Evolutionary conservation across 2,329 filamentous ascomycete genomes (phyloP).

Genomic region (Epichloe aotearoae): DNA sequence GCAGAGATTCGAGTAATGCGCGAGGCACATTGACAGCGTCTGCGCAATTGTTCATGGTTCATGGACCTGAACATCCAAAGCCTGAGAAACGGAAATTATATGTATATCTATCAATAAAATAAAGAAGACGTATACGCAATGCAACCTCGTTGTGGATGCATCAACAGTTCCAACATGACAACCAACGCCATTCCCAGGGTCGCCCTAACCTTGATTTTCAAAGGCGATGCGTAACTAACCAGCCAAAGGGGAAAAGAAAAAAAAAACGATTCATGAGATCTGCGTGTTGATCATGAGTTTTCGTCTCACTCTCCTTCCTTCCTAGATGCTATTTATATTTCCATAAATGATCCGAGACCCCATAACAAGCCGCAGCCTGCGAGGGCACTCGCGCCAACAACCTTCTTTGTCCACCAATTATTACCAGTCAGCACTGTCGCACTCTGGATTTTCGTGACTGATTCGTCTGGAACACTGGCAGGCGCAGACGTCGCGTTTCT

Average conservation of each 20-base stretch:
- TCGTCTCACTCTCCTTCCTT: not conserved
- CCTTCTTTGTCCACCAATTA: slow-evolving; percentile 54
- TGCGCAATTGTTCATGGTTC: too few relatives aligned
- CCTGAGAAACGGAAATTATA: too few relatives aligned
- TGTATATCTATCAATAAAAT: not conserved
- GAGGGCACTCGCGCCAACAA: slow-evolving; percentile 46
- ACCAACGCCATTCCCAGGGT: not conserved
- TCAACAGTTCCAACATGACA: not conserved
- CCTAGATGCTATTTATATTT: slow-evolving; percentile 7
- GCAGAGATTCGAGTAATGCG: too few relatives aligned
- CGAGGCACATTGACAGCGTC: too few relatives aligned
- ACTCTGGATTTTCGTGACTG: slow-evolving; percentile 18
- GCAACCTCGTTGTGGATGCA: not conserved
- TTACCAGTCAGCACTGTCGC: slow-evolving; percentile 51
- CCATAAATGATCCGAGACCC: slow-evolving; percentile 42
- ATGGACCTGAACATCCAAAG: too few relatives aligned
- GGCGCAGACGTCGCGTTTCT: slow-evolving; percentile 15
- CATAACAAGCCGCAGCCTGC: slow-evolving; percentile 48
- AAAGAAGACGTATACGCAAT: not conserved
- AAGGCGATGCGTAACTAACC: too few relatives aligned
- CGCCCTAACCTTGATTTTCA: too few relatives aligned
- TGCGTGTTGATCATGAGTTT: too few relatives aligned
- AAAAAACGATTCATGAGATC: not conserved
- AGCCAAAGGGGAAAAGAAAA: not conserved
- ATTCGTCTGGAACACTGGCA: slow-evolving; percentile 15